Evolutionary conservation across 495 filamentous ascomycete genomes (phyloP).

Genomic region (Aspergillus asperescens): DNA sequence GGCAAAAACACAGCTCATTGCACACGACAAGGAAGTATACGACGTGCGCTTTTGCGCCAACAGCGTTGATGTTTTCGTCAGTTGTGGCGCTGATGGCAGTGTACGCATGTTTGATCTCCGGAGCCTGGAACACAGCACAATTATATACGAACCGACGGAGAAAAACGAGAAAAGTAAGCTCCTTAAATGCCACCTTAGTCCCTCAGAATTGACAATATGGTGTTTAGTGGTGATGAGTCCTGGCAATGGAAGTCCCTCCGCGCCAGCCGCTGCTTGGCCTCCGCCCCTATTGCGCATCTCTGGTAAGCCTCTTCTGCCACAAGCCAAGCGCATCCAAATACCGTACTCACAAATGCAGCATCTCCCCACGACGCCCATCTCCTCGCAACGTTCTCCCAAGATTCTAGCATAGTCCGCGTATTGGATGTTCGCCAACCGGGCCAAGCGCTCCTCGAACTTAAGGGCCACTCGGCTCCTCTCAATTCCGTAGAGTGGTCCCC

Average conservation of each 20-base stretch:
- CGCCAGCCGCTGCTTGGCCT: conserved; percentile 67
- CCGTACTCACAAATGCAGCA: conserved; percentile 42
- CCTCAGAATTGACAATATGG: background rate
- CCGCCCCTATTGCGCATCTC: conserved; percentile 83
- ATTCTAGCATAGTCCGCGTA: conserved; percentile 88
- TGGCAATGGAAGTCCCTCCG: conserved; percentile 56
- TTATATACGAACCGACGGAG: conserved; percentile 94
- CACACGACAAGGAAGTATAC: conserved; percentile 98
- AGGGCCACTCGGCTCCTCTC: conserved; percentile 79
- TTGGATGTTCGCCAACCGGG: conserved; percentile 96
- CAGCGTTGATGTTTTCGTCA: conserved; percentile 94
- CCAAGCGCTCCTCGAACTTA: conserved; percentile 88
- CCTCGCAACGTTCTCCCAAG: conserved; percentile 91
- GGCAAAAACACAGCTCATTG: conserved; percentile 96
- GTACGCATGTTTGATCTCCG: conserved; percentile 98
- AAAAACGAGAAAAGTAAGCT: conserved; percentile 76
- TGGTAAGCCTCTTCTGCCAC: conserved; percentile 32
- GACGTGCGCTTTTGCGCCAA: conserved; percentile 97
- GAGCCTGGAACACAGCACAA: conserved; percentile 95
- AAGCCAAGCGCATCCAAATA: background rate
- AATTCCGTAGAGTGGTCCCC: conserved; percentile 97
- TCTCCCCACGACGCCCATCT: conserved; percentile 95
- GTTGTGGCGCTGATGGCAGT: conserved; percentile 94
- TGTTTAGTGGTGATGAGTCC: conserved; percentile 41
- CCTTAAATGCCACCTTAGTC: background rate